These are phyloP conservation scores for Podaxis sp. DNA, from an alignment of 768 basidiomycete species.

Conservation along the genomic window DNA sequence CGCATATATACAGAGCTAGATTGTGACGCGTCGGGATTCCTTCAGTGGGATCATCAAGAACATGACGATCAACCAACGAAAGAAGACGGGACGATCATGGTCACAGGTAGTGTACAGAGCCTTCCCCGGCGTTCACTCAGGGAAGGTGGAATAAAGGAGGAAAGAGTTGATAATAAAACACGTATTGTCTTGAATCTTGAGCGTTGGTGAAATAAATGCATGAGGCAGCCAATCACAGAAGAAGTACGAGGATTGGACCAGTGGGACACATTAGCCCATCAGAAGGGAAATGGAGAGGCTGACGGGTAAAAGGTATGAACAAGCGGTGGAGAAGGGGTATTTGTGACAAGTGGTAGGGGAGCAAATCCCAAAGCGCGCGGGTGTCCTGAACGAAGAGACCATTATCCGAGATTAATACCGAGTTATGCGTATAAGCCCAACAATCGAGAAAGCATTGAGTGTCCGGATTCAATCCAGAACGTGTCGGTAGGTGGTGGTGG, in stretches of 20 bases:
- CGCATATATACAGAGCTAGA: slow-evolving; percentile 1
- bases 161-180: slow-evolving; percentile 12
- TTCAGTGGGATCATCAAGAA: not conserved
- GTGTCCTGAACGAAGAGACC: slow-evolving; percentile 14
- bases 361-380: slow-evolving; percentile 9
- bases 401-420: slow-evolving; percentile 15
- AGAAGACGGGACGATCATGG: not conserved
- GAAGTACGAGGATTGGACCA: not conserved
- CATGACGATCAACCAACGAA: not conserved
- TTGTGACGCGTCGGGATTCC: not conserved
- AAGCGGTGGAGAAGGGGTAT: not conserved
- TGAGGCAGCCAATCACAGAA: not conserved
- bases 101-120: slow-evolving; percentile 9
- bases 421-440: slow-evolving; percentile 10
- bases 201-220: not conserved
- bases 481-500: not conserved
- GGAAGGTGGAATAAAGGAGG: not conserved
- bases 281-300: not conserved
- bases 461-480: slow-evolving; percentile 15
- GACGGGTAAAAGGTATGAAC: slow-evolving; percentile 5
- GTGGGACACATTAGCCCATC: slow-evolving; percentile 2
- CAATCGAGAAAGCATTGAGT: slow-evolving; percentile 11
- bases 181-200: slow-evolving; percentile 12
- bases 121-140: not conserved
- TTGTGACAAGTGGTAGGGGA: not conserved